These are phyloP conservation scores for Trichophyton simii DNA, from an alignment of 2,329 filamentous ascomycete species.

Conservation along the genomic window DNA sequence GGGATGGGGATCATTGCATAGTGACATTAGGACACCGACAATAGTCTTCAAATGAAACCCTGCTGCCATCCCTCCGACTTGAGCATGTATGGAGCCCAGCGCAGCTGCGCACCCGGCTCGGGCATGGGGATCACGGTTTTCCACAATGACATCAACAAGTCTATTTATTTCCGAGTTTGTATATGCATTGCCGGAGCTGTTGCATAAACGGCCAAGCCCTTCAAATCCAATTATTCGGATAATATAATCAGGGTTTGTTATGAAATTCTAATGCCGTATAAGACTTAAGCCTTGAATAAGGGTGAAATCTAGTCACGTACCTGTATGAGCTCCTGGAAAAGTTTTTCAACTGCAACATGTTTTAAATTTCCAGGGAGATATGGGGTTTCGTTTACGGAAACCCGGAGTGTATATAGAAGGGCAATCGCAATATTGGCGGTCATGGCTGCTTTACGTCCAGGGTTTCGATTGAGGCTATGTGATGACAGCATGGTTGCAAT, in stretches of 20 bases:
- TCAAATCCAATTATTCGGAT: constrained; percentile 76
- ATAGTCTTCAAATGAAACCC: constrained; percentile 95
- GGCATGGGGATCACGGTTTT: constrained; percentile 83
- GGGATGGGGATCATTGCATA: constrained; percentile 89
- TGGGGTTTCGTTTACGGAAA: constrained; percentile 67
- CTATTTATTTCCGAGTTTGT: constrained; percentile 84
- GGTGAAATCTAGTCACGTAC: constrained; percentile 38
- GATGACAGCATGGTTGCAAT: constrained; percentile 80
- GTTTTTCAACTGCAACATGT: constrained; percentile 63
- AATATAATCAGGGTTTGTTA: constrained; percentile 72
- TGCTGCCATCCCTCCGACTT: constrained; percentile 94
- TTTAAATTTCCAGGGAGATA: constrained; percentile 61
- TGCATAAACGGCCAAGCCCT: constrained; percentile 75
- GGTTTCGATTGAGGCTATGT: constrained; percentile 66
- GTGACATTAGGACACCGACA: constrained; percentile 92
- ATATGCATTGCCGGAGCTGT: constrained; percentile 68
- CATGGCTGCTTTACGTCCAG: constrained; percentile 79
- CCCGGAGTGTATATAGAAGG: constrained; percentile 65
- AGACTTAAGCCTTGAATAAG: not conserved
- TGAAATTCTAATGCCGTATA: constrained; percentile 43
- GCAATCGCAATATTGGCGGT: constrained; percentile 80
- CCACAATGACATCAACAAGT: constrained; percentile 85
- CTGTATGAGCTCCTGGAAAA: constrained; percentile 57
- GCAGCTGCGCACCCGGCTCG: constrained; percentile 91
- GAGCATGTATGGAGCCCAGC: constrained; percentile 82